phyloP scores from a whole-genome alignment of 2,329 filamentous ascomycete genomes.

The Colletotrichum cereale region DNA sequence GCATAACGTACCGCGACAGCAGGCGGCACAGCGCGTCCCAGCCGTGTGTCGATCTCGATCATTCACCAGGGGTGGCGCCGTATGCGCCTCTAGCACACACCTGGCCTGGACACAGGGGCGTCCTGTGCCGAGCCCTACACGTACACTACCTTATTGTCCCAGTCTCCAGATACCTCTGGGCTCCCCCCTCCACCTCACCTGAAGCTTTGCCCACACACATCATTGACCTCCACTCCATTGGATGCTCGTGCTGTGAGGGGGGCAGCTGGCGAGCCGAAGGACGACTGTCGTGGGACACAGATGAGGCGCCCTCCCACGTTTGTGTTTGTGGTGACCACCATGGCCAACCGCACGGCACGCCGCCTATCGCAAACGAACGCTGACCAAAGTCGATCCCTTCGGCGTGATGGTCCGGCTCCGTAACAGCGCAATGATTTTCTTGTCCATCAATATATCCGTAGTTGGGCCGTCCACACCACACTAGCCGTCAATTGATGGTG shows the following conservation, averaged over 20 bases:
- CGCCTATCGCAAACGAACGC: slow-evolving; percentile 4
- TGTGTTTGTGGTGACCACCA: neutral
- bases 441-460: slow-evolving; percentile 7
- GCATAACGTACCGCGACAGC: slow-evolving; percentile 18
- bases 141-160: neutral
- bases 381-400: neutral
- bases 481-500: slow-evolving; percentile 4
- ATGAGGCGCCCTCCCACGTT: slow-evolving; percentile 22
- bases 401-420: neutral
- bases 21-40: slow-evolving; percentile 19
- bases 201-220: slow-evolving; percentile 30
- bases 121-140: neutral
- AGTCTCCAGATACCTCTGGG: slow-evolving; percentile 4
- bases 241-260: slow-evolving; percentile 8
- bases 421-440: slow-evolving; percentile 4
- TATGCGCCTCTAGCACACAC: slow-evolving; percentile 23
- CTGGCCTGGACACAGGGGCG: neutral
- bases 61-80: slow-evolving; percentile 6
- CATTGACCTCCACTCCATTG: slow-evolving; percentile 24
- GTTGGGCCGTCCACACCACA: slow-evolving; percentile 1
- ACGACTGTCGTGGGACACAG: slow-evolving; percentile 17
- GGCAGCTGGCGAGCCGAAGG: neutral
- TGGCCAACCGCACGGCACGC: neutral
- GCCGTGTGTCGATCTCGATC: slow-evolving; percentile 13
- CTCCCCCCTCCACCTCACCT: slow-evolving; percentile 3